Evolutionary conservation across 108 stramenopile species (phyloP), one percentile per base, ranked within the genome.

Genomic region (Parietichytrium sp.): DNA sequence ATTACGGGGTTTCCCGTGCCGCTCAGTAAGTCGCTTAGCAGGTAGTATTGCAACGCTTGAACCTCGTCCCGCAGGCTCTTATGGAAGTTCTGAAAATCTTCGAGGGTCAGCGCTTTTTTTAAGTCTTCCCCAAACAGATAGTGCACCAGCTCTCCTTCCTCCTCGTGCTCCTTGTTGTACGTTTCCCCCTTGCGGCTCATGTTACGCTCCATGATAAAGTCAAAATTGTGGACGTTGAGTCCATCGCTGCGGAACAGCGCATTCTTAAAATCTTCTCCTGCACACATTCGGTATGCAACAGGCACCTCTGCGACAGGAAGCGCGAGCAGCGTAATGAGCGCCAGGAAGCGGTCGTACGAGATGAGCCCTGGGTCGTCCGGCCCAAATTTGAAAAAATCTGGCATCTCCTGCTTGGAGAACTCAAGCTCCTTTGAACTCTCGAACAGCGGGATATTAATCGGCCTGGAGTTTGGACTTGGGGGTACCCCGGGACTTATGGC

Each of bases 151-250:
- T n/a, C n/a, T 33, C 61, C 45, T 0, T 33, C 38, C 38, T 33
- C 20, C 33, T 72, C 61, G 42, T 72, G 61, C 10, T 72, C 25
- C 23, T n/a, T 36, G n/a, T 33, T 72, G 42, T 72, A 72, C 6
- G 38, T 42, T 27, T 72, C 38, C 29, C 61, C 61, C 10, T 42
- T 33, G 33, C 36, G 36, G 15, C 45, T 72, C 38, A 72, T 72
- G 61, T 72, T 72, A 25, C 61, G 61, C 20, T 72, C 61, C 61
- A 72, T 72, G 33, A 72, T 20, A 72, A 72, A 72, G 33, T 72
- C 38, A 72, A 72, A 72, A 20, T 72, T 72, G 20, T 72, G 61
- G 20, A 72, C 61, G 3, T 72, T 72, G 38, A 72, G 42, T 6
- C 61, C 61, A 8, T 33, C 45, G 61, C 61, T 42, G 6, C 61